Evolutionary conservation across 202 grass and related monocot species (phyloP), one percentile per base, ranked within the genome.

Genomic region (Elaeis oleifera): DNA sequence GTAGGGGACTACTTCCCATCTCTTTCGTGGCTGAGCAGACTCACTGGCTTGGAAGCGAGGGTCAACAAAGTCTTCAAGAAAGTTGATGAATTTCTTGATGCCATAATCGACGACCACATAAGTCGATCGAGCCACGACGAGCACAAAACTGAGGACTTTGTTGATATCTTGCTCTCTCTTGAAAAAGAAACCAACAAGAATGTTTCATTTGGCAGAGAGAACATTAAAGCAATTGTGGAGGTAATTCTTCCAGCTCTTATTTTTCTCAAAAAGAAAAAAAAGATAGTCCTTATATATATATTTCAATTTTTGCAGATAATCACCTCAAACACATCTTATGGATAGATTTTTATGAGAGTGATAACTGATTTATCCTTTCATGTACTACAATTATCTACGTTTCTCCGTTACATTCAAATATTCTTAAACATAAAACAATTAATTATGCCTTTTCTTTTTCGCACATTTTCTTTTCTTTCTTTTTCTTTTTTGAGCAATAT

Each of bases 1-100:
- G 16, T 60, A 4, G 22, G 17, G 4, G 68, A 71, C 55, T 71
- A 23, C 23, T 71, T 71, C n/a, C 68, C 56, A 1, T 9, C 23
- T 4, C 23, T 52, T 49, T 58, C 56, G 6, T 71, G 39, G 56
- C 16, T 59, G 15, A 51, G 48, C 23, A 71, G 16, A 11, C 2
- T 71, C 27, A 71, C 23, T 0, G 56, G 66, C 0, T 57, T 71
- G 31, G 39, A 60, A 2, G 5, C 8, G 9, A 51, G 56, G 54
- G 2, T 71, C 36, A 28, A 31, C 32, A 28, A 21, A 23, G 5
- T 51, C 1, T 23, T 28, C 6, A 17, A 27, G 20, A 21, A 0
- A 27, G 0, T 31, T 1, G 55, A 50, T 11, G 17, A 6, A 0
- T 60, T 60, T 18, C 16, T 71, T 11, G 56, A 60, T 1, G 22